Base-by-base conservation (phyloP, 768 basidiomycete species). In the Coprinopsis sp. region DNA sequence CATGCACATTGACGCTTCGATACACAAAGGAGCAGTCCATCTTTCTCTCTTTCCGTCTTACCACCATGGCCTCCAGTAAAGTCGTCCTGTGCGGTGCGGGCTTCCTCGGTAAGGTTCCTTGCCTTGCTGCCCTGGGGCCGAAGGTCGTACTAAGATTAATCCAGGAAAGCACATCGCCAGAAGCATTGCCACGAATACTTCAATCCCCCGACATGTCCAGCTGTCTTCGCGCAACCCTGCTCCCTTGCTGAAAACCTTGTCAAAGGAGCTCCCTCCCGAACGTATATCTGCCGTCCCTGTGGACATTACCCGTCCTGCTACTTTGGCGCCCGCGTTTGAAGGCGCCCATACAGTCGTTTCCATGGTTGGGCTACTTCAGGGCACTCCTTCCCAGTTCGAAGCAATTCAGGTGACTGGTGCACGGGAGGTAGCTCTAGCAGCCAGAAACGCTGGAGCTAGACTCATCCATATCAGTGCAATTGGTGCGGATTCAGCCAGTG, bases 381-480 rank as follows among this genome's bases (percentile, higher is more conserved):
- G 85, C 3, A 68, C 74, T 3, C 67, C 69, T 0, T 61, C 69
- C 25, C 65, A 78, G 38, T 87, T 87, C 54, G 73, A 84, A 41
- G 65, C 65, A 8, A 70, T 84, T 13, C 85, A 88, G 53, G 73
- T 74, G 69, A 70, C 68, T 53, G 86, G 87, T 4, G 82, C 80
- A 14, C 74, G 79, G 53, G 82, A 85, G 53, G 78, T 89, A 6
- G 82, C 84, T 1, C 54, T 58, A 29, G 72, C 72, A 2, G 77
- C 81, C 0, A 72, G 68, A 48, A 59, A 68, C 5, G 69, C 60
- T 23, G 79, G 78, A 11, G 81, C 82, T 5, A 79, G 75, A 53
- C 64, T 84, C 14, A 69, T 84, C 19, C 82, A 85, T 53, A 63
- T 90, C 54, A 84, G 82, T 51, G 83, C 86, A 19, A 84, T 89